Conservation (phyloP, 306 rosid genomes). For the Crataegus laevigata region DNA sequence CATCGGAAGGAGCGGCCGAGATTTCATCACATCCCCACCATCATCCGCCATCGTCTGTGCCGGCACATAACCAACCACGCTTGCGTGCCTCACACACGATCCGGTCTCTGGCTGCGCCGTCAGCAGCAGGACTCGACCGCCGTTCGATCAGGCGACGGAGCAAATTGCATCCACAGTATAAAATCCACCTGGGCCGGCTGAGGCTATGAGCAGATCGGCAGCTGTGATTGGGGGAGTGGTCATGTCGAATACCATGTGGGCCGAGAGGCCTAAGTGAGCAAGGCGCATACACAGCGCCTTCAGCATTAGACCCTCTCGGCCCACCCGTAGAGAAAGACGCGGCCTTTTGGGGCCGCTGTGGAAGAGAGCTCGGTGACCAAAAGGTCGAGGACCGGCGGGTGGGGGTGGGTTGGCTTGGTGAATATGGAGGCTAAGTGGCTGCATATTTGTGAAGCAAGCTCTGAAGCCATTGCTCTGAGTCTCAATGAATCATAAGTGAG, state of each 20-base stretch:
- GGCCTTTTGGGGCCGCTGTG: constrained; percentile 28
- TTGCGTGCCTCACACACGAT: constrained; percentile 58
- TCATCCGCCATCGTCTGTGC: constrained; percentile 95
- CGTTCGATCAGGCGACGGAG: constrained; percentile 47
- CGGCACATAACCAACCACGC: constrained; percentile 60
- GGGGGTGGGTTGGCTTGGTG: constrained; percentile 52
- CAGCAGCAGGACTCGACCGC: constrained; percentile 64
- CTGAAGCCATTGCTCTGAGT: constrained; percentile 15
- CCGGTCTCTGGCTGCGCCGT: constrained; percentile 83
- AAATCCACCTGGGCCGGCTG: constrained; percentile 90
- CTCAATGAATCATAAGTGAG: neutral
- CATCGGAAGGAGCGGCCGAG: constrained; percentile 79
- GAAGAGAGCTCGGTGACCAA: constrained; percentile 49
- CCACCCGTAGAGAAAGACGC: constrained; percentile 73
- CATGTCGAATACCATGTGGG: constrained; percentile 83
- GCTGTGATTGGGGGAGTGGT: constrained; percentile 65
- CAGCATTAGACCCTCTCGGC: constrained; percentile 90
- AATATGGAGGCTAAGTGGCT: constrained; percentile 57
- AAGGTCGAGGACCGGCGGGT: constrained; percentile 51
- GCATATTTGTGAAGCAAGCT: constrained; percentile 65
- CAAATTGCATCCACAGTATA: constrained; percentile 83
- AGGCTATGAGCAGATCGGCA: constrained; percentile 65
- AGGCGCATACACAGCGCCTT: constrained; percentile 84
- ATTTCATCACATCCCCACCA: constrained; percentile 10
- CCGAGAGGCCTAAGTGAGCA: constrained; percentile 59